Evolutionary conservation across 1,284 basidiomycete genomes (phyloP).

Genomic region (Puccinia coronata): DNA sequence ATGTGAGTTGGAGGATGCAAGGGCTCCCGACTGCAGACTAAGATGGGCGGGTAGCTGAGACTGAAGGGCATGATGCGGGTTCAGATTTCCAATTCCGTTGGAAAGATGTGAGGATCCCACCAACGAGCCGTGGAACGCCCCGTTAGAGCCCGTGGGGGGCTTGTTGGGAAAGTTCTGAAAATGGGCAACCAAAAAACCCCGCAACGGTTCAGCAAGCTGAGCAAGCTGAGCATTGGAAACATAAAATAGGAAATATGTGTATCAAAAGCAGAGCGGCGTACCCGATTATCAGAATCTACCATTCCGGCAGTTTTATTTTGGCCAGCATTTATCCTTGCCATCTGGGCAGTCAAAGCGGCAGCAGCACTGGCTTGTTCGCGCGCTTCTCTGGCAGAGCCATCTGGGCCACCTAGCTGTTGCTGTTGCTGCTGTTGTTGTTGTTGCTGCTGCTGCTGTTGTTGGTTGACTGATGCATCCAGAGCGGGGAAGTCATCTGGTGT

Average conservation of each 20-base stretch:
- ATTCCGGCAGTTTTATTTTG: conserved; percentile 33
- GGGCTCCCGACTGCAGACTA: conserved; percentile 13
- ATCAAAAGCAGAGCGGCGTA: neutral
- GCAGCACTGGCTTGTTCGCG: conserved; percentile 48
- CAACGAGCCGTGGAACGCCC: conserved; percentile 28
- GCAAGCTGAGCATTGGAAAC: neutral
- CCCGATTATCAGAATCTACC: conserved; percentile 41
- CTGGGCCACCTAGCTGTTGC: conserved; percentile 21
- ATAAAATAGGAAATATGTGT: neutral
- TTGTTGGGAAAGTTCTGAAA: conserved; percentile 34
- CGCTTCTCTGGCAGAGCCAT: conserved; percentile 35
- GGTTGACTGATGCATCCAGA: conserved; percentile 46
- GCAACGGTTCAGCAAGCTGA: neutral
- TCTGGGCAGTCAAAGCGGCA: conserved; percentile 46
- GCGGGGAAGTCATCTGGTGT: conserved; percentile 49
- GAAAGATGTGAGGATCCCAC: conserved; percentile 47
- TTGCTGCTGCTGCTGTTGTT: conserved; percentile 31
- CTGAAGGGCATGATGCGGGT: conserved; percentile 25
- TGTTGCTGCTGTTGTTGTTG: conserved; percentile 40
- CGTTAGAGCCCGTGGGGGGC: conserved; percentile 12
- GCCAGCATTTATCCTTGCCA: conserved; percentile 37
- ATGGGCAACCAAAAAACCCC: no score
- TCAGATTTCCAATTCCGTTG: conserved; percentile 30
- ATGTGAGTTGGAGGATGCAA: conserved; percentile 34
- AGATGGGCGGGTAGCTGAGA: conserved; percentile 25